Conservation (phyloP, 2,329 filamentous ascomycete genomes). For the Ploettnerulaceae sp. region DNA sequence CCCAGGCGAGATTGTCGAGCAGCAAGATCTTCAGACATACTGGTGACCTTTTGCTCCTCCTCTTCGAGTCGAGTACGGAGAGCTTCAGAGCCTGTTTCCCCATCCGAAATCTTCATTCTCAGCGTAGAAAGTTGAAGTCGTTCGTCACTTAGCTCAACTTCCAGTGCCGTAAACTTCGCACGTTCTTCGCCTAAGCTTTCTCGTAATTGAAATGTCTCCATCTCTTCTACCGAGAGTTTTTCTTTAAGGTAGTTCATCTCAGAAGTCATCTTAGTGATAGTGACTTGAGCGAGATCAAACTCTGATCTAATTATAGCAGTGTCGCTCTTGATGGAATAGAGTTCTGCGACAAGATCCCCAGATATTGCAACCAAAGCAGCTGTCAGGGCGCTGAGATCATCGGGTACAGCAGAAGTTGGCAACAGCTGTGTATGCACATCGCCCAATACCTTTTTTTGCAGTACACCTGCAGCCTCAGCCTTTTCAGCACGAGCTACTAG, state of each 20-base stretch:
- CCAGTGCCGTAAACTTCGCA: constrained; percentile 49
- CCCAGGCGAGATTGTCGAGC: constrained; percentile 72
- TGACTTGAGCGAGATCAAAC: constrained; percentile 53
- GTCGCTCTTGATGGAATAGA: constrained; percentile 56
- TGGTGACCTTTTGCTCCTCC: constrained; percentile 66
- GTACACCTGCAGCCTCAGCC: constrained; percentile 47
- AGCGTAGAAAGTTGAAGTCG: constrained; percentile 65
- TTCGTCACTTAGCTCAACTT: constrained; percentile 56
- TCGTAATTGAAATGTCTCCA: constrained; percentile 45
- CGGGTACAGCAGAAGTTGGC: constrained; percentile 47
- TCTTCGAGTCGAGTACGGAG: constrained; percentile 70
- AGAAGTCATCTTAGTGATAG: constrained; percentile 49
- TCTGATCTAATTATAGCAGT: constrained; percentile 57
- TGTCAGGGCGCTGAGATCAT: constrained; percentile 53
- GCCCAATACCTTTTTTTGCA: constrained; percentile 50
- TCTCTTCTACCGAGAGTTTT: constrained; percentile 48
- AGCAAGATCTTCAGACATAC: constrained; percentile 65
- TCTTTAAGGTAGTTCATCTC: constrained; percentile 53
- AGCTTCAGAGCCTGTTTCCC: constrained; percentile 77
- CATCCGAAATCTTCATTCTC: constrained; percentile 69
- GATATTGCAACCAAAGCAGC: constrained; percentile 55
- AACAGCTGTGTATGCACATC: constrained; percentile 56
- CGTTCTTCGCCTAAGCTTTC: constrained; percentile 51
- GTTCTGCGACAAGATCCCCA: constrained; percentile 54
- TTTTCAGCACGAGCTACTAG: constrained; percentile 47